Evolutionary conservation across 1,284 basidiomycete genomes (phyloP).

Genomic region (Ceratobasidium sp.): DNA sequence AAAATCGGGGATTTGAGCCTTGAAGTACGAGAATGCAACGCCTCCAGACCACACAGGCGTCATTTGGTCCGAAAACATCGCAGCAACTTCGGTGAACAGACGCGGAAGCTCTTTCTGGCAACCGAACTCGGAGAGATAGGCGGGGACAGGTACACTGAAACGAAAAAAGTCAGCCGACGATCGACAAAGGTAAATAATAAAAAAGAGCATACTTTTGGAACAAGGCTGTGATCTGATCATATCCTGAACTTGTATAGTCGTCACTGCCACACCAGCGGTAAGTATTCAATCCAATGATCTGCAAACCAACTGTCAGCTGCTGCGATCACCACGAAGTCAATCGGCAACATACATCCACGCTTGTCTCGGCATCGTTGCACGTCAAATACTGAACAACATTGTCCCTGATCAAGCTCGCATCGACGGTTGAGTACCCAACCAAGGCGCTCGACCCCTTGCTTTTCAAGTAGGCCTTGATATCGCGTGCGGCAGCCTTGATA

Average conservation of each 20-base stretch:
- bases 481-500: conserved; percentile 90
- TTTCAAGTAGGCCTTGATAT: conserved; percentile 74
- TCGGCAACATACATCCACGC: conserved; percentile 64
- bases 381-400: conserved; percentile 65
- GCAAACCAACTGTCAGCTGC: conserved; percentile 9
- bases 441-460: conserved; percentile 36
- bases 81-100: conserved; percentile 78
- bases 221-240: conserved; percentile 58
- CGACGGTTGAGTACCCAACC: conserved; percentile 41
- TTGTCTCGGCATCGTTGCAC: conserved; percentile 73
- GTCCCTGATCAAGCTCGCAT: conserved; percentile 21
- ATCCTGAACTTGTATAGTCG: conserved; percentile 64
- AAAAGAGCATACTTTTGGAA: conserved; percentile 54
- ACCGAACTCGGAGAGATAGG: conserved; percentile 89
- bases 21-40: conserved; percentile 84
- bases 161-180: not conserved
- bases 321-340: not conserved
- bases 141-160: conserved; percentile 64
- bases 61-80: conserved; percentile 74
- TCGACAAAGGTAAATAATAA: not conserved
- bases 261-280: conserved; percentile 71
- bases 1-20: conserved; percentile 71
- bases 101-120: conserved; percentile 58
- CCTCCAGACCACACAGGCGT: conserved; percentile 85
- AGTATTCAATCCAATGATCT: conserved; percentile 39